These are phyloP conservation scores for Nicotiana otophora DNA, from an alignment of 257 asterid genomes.

Conservation along the genomic window DNA sequence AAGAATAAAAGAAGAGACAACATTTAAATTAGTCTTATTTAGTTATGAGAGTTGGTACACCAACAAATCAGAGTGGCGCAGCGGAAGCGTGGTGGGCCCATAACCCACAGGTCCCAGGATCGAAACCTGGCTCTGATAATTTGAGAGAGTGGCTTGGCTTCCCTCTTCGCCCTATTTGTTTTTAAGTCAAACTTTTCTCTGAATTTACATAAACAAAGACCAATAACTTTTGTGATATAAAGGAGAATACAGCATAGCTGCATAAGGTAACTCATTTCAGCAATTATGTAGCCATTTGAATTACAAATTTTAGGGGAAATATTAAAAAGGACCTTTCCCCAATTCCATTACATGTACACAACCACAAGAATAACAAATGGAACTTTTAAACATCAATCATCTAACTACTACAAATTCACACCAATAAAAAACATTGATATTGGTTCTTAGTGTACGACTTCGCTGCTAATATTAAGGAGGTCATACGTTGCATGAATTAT, in stretches of 20 bases:
- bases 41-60: accelerated
- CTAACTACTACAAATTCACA: not conserved
- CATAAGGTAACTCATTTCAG: not conserved
- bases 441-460: not conserved
- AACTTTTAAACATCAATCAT: not conserved
- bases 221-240: not conserved
- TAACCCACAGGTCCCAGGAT: constrained; percentile 97
- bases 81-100: constrained; percentile 95
- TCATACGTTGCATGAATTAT: not conserved
- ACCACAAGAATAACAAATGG: not conserved
- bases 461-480: constrained; percentile 10
- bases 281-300: not conserved
- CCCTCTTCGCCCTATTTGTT: not conserved
- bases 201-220: not conserved
- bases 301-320: not conserved
- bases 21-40: too few relatives aligned
- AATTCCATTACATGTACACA: not conserved
- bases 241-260: not conserved
- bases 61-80: constrained; percentile 92
- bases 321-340: constrained; percentile 6
- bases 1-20: too few relatives aligned
- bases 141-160: constrained; percentile 4
- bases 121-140: constrained; percentile 98
- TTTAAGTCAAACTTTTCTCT: not conserved
- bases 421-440: not conserved